Evolutionary conservation across 495 filamentous ascomycete species (phyloP).

Genomic region (Echria macrotheca): DNA sequence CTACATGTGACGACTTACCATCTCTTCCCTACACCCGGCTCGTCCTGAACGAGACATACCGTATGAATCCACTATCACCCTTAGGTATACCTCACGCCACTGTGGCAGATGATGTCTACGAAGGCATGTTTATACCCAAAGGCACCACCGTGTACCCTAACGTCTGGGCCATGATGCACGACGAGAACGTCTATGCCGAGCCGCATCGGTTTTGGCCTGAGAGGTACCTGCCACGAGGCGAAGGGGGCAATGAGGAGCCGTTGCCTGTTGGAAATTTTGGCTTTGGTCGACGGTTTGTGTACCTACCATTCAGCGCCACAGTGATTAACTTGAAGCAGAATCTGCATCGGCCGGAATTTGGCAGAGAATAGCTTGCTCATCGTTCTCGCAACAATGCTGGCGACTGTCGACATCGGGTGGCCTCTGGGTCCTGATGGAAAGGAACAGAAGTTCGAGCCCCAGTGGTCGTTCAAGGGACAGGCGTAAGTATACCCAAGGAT

Average conservation of each 20-base stretch:
- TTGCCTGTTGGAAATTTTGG: conserved; percentile 48
- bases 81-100: conserved; percentile 55
- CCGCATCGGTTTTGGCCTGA: conserved; percentile 42
- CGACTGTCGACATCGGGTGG: conserved; percentile 24
- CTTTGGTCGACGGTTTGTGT: conserved; percentile 37
- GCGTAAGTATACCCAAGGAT: conserved; percentile 17
- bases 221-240: conserved; percentile 34
- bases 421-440: conserved; percentile 22
- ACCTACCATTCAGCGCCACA: neutral
- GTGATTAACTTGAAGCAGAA: conserved; percentile 6
- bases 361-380: conserved; percentile 30
- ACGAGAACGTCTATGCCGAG: conserved; percentile 33
- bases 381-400: conserved; percentile 23
- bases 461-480: conserved; percentile 28
- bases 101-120: conserved; percentile 46
- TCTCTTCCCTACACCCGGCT: conserved; percentile 47
- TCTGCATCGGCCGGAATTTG: conserved; percentile 25
- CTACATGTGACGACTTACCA: conserved; percentile 45
- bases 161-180: conserved; percentile 42
- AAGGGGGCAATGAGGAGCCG: conserved; percentile 46
- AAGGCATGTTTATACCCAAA: conserved; percentile 44
- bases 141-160: conserved; percentile 45
- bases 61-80: conserved; percentile 57
- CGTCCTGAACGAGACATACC: conserved; percentile 53
- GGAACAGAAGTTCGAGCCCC: conserved; percentile 20